These are phyloP conservation scores for Vitis hybrid DNA, from an alignment of 177 flowering plant genomes.

Conservation along the genomic window DNA sequence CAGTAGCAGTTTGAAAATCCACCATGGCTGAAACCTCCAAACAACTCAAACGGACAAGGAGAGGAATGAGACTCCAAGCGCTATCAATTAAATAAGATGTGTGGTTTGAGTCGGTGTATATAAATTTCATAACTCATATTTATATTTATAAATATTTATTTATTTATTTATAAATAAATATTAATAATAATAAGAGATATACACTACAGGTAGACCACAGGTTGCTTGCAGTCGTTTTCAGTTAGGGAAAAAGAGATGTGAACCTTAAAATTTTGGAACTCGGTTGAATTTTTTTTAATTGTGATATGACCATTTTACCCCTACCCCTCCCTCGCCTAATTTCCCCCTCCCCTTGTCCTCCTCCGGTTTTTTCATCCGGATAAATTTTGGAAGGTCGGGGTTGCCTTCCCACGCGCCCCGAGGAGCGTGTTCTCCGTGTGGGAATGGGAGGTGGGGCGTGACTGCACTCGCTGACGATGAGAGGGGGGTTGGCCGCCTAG, in stretches of 20 bases:
- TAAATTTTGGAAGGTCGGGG: too few species aligned
- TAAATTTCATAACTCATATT: conserved; percentile 4
- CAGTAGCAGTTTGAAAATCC: conserved; percentile 47
- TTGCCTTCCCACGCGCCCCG: too few species aligned
- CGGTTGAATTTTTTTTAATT: too few species aligned
- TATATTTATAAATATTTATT: conserved; percentile 8
- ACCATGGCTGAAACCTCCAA: conserved; percentile 46
- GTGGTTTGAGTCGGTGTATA: conserved; percentile 31
- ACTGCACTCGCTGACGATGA: too few species aligned
- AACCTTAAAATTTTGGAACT: conserved; percentile 28
- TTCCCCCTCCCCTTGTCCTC: too few species aligned
- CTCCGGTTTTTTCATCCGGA: too few species aligned
- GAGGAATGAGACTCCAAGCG: not conserved
- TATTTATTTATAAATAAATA: not conserved
- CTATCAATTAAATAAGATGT: conserved; percentile 3
- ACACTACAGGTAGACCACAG: conserved; percentile 49
- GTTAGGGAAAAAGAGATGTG: conserved; percentile 32
- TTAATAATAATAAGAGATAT: conserved; percentile 6
- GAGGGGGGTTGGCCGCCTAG: too few species aligned
- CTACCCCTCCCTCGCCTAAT: too few species aligned
- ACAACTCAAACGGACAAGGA: not conserved
- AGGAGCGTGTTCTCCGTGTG: too few species aligned
- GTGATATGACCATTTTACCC: too few species aligned
- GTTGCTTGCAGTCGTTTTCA: conserved; percentile 79
- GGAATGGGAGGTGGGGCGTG: too few species aligned